A percentile compares a stretch with the other conserved stretches of the same genome.
Evolutionary conservation across 345 rosid genomes (phyloP).

Genomic region (Eucalyptus caleyi): DNA sequence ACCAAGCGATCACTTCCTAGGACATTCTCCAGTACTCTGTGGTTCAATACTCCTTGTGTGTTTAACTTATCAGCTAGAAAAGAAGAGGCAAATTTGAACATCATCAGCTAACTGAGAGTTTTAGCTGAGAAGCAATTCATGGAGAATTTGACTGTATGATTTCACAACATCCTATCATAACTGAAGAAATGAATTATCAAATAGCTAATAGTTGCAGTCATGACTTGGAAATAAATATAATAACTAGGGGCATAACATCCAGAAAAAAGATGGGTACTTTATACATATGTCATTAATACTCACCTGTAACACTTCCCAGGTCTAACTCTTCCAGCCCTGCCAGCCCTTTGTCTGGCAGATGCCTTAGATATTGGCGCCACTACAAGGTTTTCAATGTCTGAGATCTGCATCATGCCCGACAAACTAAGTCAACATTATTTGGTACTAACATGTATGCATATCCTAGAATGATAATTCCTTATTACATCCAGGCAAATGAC

Average conservation of each 20-base stretch:
- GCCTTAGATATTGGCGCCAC: constrained; percentile 96
- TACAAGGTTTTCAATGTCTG: constrained; percentile 88
- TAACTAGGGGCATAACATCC: not conserved
- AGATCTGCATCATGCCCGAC: constrained; percentile 26
- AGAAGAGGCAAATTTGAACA: not conserved
- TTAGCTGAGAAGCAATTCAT: not conserved
- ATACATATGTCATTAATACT: not conserved
- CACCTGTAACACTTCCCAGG: constrained; percentile 98
- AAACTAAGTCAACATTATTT: not conserved
- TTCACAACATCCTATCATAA: not conserved
- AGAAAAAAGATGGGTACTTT: not conserved
- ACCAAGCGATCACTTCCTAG: not conserved
- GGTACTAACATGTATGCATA: not conserved
- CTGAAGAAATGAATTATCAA: not conserved
- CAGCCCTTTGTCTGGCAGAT: constrained; percentile 95
- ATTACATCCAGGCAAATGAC: not conserved
- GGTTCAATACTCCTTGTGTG: not conserved
- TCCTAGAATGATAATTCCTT: not conserved
- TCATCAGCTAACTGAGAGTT: not conserved
- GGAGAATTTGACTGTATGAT: not conserved
- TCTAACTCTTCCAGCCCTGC: constrained; percentile 93
- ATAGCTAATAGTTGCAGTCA: not conserved
- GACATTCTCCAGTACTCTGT: not conserved
- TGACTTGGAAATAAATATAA: not conserved
- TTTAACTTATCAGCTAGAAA: not conserved